A percentile compares a stretch with the other conserved stretches of the same genome.
Conservation (phyloP, 495 filamentous ascomycete genomes). For the Rhizodiscina lignyota region DNA sequence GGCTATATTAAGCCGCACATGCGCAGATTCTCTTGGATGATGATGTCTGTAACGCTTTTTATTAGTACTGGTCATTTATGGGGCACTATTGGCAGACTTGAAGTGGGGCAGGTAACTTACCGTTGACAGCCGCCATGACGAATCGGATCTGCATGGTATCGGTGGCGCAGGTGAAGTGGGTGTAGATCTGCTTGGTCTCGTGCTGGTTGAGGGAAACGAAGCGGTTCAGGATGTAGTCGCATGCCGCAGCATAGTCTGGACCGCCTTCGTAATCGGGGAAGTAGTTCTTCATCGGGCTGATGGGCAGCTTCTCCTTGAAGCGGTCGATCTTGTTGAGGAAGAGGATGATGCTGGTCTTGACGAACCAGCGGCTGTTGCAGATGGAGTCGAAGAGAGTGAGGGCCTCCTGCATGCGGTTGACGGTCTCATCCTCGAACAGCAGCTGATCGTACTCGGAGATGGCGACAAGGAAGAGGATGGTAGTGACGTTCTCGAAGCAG, state of each 20-base stretch:
- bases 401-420: conserved; percentile 99
- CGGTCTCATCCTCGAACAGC: conserved; percentile 91
- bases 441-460: conserved; percentile 96
- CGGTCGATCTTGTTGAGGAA: conserved; percentile 99
- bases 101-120: conserved; percentile 32
- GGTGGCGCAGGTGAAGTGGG: conserved; percentile 96
- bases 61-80: conserved; percentile 2
- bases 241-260: conserved; percentile 80
- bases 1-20: conserved; percentile 97
- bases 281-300: conserved; percentile 68
- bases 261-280: conserved; percentile 80
- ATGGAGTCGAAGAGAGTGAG: conserved; percentile 97
- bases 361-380: conserved; percentile 95
- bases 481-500: conserved; percentile 94
- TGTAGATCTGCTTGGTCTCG: conserved; percentile 99
- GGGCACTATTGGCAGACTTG: neutral
- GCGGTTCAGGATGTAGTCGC: conserved; percentile 93
- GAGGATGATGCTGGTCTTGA: conserved; percentile 85
- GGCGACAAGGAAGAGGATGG: conserved; percentile 84
- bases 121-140: conserved; percentile 99
- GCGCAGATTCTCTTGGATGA: conserved; percentile 98
- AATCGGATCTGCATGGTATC: conserved; percentile 95
- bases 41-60: conserved; percentile 55
- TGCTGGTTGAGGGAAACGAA: conserved; percentile 97
- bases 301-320: conserved; percentile 73